These are phyloP conservation scores for Hirsutella rhossiliensis DNA, from an alignment of 2,329 filamentous ascomycete species.

Conservation along the genomic window DNA sequence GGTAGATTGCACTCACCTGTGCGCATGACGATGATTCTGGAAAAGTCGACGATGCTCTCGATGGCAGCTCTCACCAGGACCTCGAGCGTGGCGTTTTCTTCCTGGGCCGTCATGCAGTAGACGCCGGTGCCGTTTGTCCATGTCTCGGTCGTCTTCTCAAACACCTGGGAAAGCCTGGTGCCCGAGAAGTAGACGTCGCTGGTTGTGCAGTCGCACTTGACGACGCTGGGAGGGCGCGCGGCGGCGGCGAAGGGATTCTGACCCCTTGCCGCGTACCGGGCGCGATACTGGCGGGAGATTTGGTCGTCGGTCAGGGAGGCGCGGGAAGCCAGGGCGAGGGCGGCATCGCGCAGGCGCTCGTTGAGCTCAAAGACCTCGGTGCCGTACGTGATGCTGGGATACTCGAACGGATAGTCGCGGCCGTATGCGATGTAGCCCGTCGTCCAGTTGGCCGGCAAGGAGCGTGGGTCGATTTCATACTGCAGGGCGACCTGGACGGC, in stretches of 20 bases:
- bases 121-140: conserved; percentile 56
- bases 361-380: conserved; percentile 61
- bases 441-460: conserved; percentile 50
- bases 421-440: conserved; percentile 61
- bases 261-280: conserved; percentile 33
- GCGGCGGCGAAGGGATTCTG: conserved; percentile 25
- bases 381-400: conserved; percentile 49
- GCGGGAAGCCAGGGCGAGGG: conserved; percentile 34
- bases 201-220: conserved; percentile 56
- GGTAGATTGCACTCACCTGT: conserved; percentile 26
- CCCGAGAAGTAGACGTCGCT: conserved; percentile 64
- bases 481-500: conserved; percentile 64
- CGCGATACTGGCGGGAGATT: conserved; percentile 39
- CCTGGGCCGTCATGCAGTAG: conserved; percentile 62
- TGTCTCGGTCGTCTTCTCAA: conserved; percentile 50
- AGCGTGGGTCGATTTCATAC: conserved; percentile 61
- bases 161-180: conserved; percentile 44
- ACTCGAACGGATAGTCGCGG: conserved; percentile 37
- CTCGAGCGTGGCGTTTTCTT: conserved; percentile 59
- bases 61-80: conserved; percentile 48
- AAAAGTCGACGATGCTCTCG: conserved; percentile 49
- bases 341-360: conserved; percentile 40
- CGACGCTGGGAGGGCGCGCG: conserved; percentile 37
- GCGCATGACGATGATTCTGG: conserved; percentile 55
- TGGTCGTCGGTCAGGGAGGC: conserved; percentile 40